Evolutionary conservation across 75 land plant genomes (phyloP), one percentile per base, ranked within the genome.

Genomic region (Pinus albicaulis): DNA sequence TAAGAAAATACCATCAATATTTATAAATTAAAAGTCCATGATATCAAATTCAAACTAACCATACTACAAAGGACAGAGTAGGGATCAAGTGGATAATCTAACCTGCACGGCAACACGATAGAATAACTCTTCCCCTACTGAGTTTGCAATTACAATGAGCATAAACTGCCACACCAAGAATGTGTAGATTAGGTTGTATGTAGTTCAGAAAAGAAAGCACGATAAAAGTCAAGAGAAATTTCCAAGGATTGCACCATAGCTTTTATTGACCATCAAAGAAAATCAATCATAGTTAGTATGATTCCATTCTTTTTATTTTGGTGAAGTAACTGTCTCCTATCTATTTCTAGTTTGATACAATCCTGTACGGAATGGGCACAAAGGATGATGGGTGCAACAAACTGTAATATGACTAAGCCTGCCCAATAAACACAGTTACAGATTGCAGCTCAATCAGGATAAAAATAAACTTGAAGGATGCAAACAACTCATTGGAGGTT

Each of bases 81-180:
- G 13, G 52, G 52, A 68, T 68, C 71, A 68, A 68, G 52, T 68
- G 44, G 25, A 60, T 25, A 14, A 24, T 75, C 71, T 34, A 24
- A 94, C 98, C 98, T 95, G 98, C 41, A 95, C 86, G 65, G 97
- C 97, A 73, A 86, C 98, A n/a, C 98, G 81, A 69, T 94, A 95
- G 79, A 95, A 95, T 22, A 95, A 87, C 82, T 95, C 98, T 84
- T 93, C 98, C 5, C 98, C 92, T 4, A 95, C 79, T 57, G 98
- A 93, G 71, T 92, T 93, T 11, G 97, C 89, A 25, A 91, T 83
- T 19, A 95, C 96, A 11, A 91, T 79, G 17, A 93, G 85, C 28
- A 94, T 79, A 55, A 95, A 90, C 94, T 94, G 83, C 78, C 77
- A 78, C 23, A 15, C 53, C 55, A 55, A 15, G 17, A 7, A 22